Evolutionary conservation across 495 filamentous ascomycete species (phyloP).

Genomic region (Polyplosphaeria fusca): DNA sequence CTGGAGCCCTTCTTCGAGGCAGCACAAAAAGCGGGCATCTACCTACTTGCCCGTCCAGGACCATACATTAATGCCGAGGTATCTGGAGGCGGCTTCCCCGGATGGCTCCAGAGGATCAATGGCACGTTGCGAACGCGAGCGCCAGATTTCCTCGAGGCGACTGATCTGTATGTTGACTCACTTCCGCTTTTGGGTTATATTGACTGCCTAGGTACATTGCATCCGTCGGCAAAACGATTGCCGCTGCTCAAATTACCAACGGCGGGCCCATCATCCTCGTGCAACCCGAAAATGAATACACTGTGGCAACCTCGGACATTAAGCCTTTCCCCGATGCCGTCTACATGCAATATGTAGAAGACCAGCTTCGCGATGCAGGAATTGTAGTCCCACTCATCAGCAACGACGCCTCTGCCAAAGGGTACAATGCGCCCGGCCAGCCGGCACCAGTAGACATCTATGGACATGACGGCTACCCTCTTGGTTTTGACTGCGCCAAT

Average conservation of each 20-base stretch:
- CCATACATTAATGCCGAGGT: conserved; percentile 68
- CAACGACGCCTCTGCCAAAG: conserved; percentile 63
- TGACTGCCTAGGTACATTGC: conserved; percentile 45
- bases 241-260: conserved; percentile 72
- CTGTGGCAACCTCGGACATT: conserved; percentile 40
- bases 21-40: conserved; percentile 65
- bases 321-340: conserved; percentile 43
- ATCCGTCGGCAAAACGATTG: conserved; percentile 57
- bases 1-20: conserved; percentile 70
- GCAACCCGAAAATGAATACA: conserved; percentile 80
- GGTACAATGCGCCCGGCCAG: conserved; percentile 64
- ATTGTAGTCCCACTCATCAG: conserved; percentile 72
- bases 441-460: conserved; percentile 74
- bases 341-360: conserved; percentile 69
- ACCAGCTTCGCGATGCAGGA: conserved; percentile 64
- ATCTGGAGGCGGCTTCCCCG: conserved; percentile 61
- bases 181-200: neutral
- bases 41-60: conserved; percentile 69
- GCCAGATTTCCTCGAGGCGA: conserved; percentile 61
- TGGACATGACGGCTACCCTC: conserved; percentile 69
- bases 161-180: conserved; percentile 56
- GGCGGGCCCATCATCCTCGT: conserved; percentile 73
- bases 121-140: conserved; percentile 59
- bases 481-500: conserved; percentile 50
- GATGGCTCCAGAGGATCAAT: conserved; percentile 63